Evolutionary conservation across 2,329 filamentous ascomycete species (phyloP), one percentile per base, ranked within the genome.

Genomic region (Trichoderma asperellum): DNA sequence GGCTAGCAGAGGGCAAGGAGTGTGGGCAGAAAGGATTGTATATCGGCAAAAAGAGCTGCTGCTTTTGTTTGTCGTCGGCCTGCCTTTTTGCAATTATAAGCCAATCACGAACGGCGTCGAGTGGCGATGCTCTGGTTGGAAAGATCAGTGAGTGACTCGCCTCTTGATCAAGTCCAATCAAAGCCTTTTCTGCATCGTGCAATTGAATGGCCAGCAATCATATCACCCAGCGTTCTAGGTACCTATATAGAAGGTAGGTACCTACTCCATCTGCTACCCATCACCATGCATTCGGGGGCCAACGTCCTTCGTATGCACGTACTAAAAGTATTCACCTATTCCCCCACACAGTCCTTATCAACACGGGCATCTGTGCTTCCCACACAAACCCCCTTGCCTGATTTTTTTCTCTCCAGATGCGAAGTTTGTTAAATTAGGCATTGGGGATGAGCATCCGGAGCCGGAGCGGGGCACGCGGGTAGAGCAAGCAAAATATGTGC

Each of bases 71-170:
- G 40, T 40, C 18, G 2, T 12, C 24, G 37, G 24, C 32, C 32
- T 8, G 32, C 21, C 10, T 12, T 5, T 12, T 49, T 21, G 47
- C 32, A 18, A n/a, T 43, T 60, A 43, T 43, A 40, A 29, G 62
- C 67, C 66, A 66, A 61, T 71, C 68, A 65, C 56, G 56, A 65
- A 65, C 56, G 60, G 35, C 69, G 53, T 52, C 52, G 61, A 18
- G 40, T 18, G n/a, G 68, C 21, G 53, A 69, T 69, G 29, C 56
- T 35, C 5, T 11, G 4, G n/a, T 49, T 24, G 47, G 10, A 24
- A 12, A 24, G n/a, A 11, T 24, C 16, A n/a, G 40, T 8, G 40
- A n/a, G 40, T 8, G 40, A 5, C 40, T 43, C 40, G 47, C n/a
- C n/a, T n/a, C n/a, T 24, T 24, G n/a, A 10, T 49, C 21, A 24